A percentile compares a stretch with the other conserved stretches of the same genome.
Evolutionary conservation across 2,329 filamentous ascomycete species (phyloP).

Genomic region (Penicillium sp.): DNA sequence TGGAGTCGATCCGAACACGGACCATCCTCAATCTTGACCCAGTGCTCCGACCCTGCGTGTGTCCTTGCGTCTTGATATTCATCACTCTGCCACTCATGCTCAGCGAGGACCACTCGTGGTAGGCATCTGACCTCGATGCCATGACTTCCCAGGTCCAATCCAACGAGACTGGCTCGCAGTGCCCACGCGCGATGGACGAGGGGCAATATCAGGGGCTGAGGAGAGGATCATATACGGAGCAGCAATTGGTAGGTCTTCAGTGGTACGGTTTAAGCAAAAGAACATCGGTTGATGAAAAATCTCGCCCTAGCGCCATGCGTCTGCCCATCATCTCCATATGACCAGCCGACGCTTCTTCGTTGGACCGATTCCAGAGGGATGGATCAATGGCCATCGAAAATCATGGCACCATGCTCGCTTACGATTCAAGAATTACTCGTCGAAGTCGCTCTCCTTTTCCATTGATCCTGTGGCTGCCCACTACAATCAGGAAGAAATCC

Average conservation of each 20-base stretch:
- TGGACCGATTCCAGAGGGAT: conserved; percentile 59
- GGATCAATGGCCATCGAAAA: conserved; percentile 58
- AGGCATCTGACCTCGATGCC: conserved; percentile 11
- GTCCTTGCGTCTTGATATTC: background rate
- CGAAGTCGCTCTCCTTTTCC: conserved; percentile 47
- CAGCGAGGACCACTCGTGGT: background rate
- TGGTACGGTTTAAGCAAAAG: background rate
- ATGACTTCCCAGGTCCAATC: conserved; percentile 25
- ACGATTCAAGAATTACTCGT: conserved; percentile 42
- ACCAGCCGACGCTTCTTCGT: conserved; percentile 60
- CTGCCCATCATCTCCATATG: conserved; percentile 55
- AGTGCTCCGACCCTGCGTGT: background rate
- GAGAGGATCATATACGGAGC: conserved; percentile 49
- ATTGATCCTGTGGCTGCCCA: conserved; percentile 42
- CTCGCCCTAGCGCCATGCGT: conserved; percentile 50
- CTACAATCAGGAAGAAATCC: conserved; percentile 34
- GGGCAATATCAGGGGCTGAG: conserved; percentile 35
- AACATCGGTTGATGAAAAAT: no score
- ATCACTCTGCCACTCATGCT: conserved; percentile 4
- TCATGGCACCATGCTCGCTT: conserved; percentile 53
- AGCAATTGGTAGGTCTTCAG: conserved; percentile 43
- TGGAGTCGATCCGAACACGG: background rate
- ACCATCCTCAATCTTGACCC: background rate
- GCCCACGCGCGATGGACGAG: conserved; percentile 14
- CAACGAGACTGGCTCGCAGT: conserved; percentile 14